A percentile compares a stretch with the other conserved stretches of the same genome.
phyloP scores from a whole-genome alignment of 2,329 filamentous ascomycete species.

The Scleromitrula shiraiana region DNA sequence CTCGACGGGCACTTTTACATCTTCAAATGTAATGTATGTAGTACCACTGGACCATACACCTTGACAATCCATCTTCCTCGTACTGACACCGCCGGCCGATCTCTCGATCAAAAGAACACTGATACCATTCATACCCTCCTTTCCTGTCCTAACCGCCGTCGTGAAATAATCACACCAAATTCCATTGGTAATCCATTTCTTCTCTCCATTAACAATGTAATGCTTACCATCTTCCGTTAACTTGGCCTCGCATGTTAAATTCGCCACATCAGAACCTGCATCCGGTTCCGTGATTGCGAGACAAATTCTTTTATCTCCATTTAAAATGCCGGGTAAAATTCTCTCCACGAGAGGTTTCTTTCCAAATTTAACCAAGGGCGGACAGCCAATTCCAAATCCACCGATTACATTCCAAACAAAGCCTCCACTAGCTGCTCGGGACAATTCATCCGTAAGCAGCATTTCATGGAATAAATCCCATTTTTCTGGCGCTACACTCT shows the following conservation, averaged over 20 bases:
- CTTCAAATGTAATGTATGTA: constrained; percentile 96
- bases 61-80: constrained; percentile 95
- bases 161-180: constrained; percentile 98
- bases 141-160: constrained; percentile 84
- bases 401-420: constrained; percentile 96
- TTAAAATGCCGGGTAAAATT: constrained; percentile 79
- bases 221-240: constrained; percentile 93
- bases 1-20: constrained; percentile 99
- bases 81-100: constrained; percentile 73
- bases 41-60: constrained; percentile 94
- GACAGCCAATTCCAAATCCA: constrained; percentile 92
- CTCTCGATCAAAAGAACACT: constrained; percentile 90
- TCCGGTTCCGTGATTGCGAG: constrained; percentile 96
- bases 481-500: constrained; percentile 74
- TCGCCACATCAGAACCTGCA: constrained; percentile 90
- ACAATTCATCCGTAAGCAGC: constrained; percentile 89
- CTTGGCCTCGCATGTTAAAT: constrained; percentile 92
- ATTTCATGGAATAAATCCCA: constrained; percentile 99
- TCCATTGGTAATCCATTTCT: constrained; percentile 99
- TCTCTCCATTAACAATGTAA: constrained; percentile 98
- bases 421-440: constrained; percentile 78
- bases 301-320: constrained; percentile 94
- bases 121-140: constrained; percentile 85
- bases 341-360: constrained; percentile 49
- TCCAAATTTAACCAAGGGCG: constrained; percentile 53